These are phyloP conservation scores for Micromonas commoda DNA, from an alignment of 139 green algal species.

Conservation along the genomic window DNA sequence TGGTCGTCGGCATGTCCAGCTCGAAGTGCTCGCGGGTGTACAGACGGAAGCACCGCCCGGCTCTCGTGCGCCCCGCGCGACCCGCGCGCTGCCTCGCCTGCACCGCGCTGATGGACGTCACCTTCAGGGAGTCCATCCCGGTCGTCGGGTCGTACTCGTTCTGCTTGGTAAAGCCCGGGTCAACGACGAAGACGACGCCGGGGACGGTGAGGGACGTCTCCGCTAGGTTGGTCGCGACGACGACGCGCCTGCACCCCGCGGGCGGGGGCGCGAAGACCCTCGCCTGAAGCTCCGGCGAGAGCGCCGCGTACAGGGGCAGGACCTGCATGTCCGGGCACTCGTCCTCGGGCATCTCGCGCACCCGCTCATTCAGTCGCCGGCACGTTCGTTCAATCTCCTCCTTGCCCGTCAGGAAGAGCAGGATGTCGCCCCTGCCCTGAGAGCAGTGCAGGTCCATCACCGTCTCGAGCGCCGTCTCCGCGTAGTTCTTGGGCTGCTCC, in stretches of 20 bases:
- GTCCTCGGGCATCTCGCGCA: conserved; percentile 53
- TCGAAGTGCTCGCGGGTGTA: conserved; percentile 81
- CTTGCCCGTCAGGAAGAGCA: conserved; percentile 89
- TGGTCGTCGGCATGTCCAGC: conserved; percentile 65
- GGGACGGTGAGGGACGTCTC: conserved; percentile 90
- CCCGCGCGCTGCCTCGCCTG: conserved; percentile 84
- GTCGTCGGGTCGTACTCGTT: conserved; percentile 78
- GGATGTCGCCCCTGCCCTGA: conserved; percentile 71
- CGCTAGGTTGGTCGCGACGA: conserved; percentile 94
- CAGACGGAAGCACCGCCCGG: conserved; percentile 79
- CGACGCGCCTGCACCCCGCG: conserved; percentile 60
- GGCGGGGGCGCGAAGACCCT: conserved; percentile 71
- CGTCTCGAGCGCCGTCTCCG: conserved; percentile 37
- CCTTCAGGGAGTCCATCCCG: conserved; percentile 76
- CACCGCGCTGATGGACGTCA: conserved; percentile 70
- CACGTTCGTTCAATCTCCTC: conserved; percentile 80
- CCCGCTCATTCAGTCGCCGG: background rate
- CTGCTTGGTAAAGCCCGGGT: conserved; percentile 81
- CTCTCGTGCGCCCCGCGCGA: conserved; percentile 70
- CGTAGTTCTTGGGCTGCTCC: conserved; percentile 26
- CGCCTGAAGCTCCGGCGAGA: conserved; percentile 78
- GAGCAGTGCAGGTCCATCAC: conserved; percentile 66
- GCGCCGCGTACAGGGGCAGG: conserved; percentile 81
- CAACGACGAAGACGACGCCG: conserved; percentile 41
- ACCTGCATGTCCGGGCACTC: conserved; percentile 62